Conservation (phyloP, 148 eudicot species). For the Fagopyrum tataricum region DNA sequence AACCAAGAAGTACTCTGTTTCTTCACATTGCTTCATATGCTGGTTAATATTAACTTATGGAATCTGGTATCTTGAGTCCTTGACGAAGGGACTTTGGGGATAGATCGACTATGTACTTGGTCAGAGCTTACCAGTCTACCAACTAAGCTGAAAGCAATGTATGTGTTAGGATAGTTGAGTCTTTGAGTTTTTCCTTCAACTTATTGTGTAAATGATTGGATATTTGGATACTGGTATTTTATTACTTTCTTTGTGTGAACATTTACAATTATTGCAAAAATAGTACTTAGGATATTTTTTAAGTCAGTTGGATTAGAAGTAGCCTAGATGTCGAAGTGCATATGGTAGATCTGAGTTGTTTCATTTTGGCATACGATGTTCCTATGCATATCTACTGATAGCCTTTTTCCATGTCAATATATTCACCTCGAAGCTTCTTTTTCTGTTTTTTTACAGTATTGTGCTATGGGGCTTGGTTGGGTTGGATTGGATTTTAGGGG, state of each 20-base stretch:
- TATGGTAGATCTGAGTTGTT: neutral
- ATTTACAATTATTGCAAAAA: neutral
- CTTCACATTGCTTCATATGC: neutral
- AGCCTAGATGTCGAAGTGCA: neutral
- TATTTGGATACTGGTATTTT: neutral
- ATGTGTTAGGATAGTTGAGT: neutral
- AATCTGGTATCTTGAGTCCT: neutral
- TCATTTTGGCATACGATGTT: neutral
- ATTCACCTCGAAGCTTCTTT: neutral
- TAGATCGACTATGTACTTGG: neutral
- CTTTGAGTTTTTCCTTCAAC: neutral
- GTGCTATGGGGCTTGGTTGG: conserved; percentile 98
- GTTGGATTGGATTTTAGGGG: conserved; percentile 99
- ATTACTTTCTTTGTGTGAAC: neutral
- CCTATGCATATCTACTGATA: neutral
- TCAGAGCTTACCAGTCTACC: neutral
- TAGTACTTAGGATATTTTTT: neutral
- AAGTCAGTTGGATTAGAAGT: neutral
- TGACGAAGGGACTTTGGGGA: neutral
- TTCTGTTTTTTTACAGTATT: conserved; percentile 52
- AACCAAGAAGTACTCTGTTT: neutral
- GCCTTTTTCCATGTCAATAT: neutral
- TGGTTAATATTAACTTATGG: neutral
- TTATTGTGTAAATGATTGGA: neutral
- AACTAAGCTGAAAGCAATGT: neutral